A percentile compares a stretch with the other conserved stretches of the same genome.
Evolutionary conservation across 2,329 filamentous ascomycete species (phyloP).

Genomic region (Trichoderma asperellum): DNA sequence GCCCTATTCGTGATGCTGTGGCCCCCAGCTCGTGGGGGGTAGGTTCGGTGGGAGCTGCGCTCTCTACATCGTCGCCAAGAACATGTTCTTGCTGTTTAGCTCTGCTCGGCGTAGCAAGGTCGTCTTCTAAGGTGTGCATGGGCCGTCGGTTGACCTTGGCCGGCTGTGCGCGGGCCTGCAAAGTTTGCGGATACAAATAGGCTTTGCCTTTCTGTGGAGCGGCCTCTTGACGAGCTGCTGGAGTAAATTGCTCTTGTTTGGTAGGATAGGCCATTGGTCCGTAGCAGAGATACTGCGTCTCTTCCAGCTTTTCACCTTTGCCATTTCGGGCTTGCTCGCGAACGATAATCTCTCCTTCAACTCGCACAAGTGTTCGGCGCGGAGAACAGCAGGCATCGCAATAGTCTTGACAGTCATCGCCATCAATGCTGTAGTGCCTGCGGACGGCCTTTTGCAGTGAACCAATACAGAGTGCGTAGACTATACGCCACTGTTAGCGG

Average conservation of each 20-base stretch:
- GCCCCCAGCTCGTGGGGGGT: slow-evolving; percentile 27
- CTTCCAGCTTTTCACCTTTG: background rate
- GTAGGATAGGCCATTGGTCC: background rate
- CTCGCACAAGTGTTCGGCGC: slow-evolving; percentile 35
- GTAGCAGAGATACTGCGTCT: background rate
- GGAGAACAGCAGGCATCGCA: slow-evolving; percentile 39
- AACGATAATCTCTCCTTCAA: slow-evolving; percentile 41
- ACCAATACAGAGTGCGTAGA: slow-evolving; percentile 39
- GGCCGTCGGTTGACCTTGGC: background rate
- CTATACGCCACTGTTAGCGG: slow-evolving; percentile 32
- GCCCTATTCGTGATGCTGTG: background rate
- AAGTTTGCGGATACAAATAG: background rate
- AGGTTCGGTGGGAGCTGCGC: background rate
- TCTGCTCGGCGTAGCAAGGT: slow-evolving; percentile 10
- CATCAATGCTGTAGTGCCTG: slow-evolving; percentile 41
- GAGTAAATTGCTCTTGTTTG: background rate
- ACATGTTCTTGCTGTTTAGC: slow-evolving; percentile 16
- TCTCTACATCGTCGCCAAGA: slow-evolving; percentile 27
- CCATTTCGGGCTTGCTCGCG: slow-evolving; percentile 35
- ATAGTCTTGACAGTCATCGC: slow-evolving; percentile 34
- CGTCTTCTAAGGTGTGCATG: slow-evolving; percentile 27
- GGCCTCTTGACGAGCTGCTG: background rate
- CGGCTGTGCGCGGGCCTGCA: background rate
- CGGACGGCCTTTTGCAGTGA: slow-evolving; percentile 40
- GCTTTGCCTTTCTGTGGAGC: background rate